Percentiles rank a stretch among this genome's conserved stretches.
These are phyloP conservation scores for Globisporangium camurandrum DNA, from an alignment of 352 stramenopile genomes.

Conservation along the genomic window DNA sequence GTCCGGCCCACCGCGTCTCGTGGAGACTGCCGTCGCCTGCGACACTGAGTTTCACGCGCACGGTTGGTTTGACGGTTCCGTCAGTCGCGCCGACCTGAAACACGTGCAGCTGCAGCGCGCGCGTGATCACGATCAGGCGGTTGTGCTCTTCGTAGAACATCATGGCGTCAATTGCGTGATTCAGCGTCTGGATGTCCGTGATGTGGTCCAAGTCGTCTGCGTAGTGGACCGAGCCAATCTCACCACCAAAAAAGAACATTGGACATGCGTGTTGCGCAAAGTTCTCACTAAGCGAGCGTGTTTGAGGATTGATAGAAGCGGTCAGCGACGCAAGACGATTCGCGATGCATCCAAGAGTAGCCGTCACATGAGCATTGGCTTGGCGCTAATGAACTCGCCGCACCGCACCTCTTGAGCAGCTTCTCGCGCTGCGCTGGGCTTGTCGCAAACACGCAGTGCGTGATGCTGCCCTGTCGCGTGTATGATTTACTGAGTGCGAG, in stretches of 20 bases:
- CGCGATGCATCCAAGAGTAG: no score
- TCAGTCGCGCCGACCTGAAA: constrained; percentile 81
- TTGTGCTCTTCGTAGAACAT: constrained; percentile 82
- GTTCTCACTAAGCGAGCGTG: constrained; percentile 19
- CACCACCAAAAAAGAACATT: constrained; percentile 92
- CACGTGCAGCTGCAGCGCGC: constrained; percentile 81
- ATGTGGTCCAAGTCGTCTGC: constrained; percentile 91
- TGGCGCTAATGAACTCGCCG: no score
- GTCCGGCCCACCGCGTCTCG: constrained; percentile 84
- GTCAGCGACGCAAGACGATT: no score
- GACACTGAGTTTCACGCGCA: constrained; percentile 88
- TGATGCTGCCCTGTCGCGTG: constrained; percentile 77
- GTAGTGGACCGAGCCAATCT: constrained; percentile 86
- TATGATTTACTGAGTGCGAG: constrained; percentile 81
- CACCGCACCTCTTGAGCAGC: constrained; percentile 29
- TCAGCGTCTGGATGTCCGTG: constrained; percentile 82
- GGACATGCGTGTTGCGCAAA: constrained; percentile 58
- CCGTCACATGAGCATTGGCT: no score
- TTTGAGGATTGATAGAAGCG: background rate
- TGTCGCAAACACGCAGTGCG: constrained; percentile 82
- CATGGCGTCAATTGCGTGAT: constrained; percentile 85
- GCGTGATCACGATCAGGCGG: constrained; percentile 88
- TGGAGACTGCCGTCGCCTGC: constrained; percentile 73
- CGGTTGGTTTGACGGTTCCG: constrained; percentile 73
- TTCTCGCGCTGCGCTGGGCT: constrained; percentile 27